Evolutionary conservation across 371 early-diverging fungal species (phyloP), one percentile per base, ranked within the genome.

Genomic region (Apophysomyces trapeziformis): DNA sequence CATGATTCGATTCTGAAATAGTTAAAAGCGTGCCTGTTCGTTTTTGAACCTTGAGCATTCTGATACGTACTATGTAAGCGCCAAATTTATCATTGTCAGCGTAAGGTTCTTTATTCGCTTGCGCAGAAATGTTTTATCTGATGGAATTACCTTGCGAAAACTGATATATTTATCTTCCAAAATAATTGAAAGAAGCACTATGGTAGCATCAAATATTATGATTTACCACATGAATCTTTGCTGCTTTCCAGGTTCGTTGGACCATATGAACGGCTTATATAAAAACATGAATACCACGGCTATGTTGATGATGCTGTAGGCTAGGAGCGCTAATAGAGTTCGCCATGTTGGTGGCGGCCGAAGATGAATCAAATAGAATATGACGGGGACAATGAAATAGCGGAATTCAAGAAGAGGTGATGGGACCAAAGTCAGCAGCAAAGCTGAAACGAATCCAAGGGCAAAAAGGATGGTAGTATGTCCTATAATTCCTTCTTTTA

Each of bases 381-480:
- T 66, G 68, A 87, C 95, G 0, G 97, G 98, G 4, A 95, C 78
- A 39, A 97, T 91, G 78, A 94, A 98, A 84, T 98, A 98, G 21
- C 99, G 84, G 68, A 97, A 94, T 72, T 98, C 99, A 32, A 98
- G 74, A 32, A 98, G 75, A 2, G 99, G 99, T 1, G 96, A 92
- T 0, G 99, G 98, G 1, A 97, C 84, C 14, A 97, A 77, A 1
- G 89, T 87, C 26, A 92, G 62, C 0, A 82, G 67, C 2, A 83
- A 66, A 0, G 85, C 73, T 4, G 65, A 64, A 0, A 74, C 12
- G 60, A 87, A 93, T 5, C 85, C 85, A 5, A 87, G 7, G 0
- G 76, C 39, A 61, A 79, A 76, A 0, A 87, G 43, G 7, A 85
- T 58, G 1, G 89, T 79, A 21, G 77, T 80, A 21, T 73, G 56